phyloP scores from a whole-genome alignment of 306 rosid genomes.

The Argentina anserina region DNA sequence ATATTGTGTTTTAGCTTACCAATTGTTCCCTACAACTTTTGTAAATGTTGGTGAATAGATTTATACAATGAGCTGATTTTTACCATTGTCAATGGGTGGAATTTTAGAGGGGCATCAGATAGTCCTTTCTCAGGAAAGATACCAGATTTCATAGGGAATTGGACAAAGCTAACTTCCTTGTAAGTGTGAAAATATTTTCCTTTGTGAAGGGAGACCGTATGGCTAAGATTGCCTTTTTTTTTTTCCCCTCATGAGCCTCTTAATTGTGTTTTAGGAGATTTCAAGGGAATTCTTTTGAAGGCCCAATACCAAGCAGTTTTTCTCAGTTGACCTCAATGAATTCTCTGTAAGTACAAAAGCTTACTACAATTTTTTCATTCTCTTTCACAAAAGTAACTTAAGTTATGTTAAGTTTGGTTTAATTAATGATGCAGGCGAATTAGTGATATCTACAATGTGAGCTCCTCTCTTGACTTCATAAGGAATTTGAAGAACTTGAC shows the following conservation, averaged over 20 bases:
- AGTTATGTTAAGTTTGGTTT: not conserved
- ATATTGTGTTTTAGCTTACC: not conserved
- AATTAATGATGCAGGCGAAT: slow-evolving; percentile 20
- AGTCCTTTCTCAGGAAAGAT: slow-evolving; percentile 25
- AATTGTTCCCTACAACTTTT: too few relatives aligned
- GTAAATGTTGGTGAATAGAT: too few relatives aligned
- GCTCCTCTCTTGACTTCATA: slow-evolving; percentile 29
- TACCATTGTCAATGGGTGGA: not conserved
- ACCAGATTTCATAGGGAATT: slow-evolving; percentile 29
- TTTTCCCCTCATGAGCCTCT: not conserved
- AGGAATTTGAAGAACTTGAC: slow-evolving; percentile 15
- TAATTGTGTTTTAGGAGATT: slow-evolving; percentile 17
- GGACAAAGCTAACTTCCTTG: slow-evolving; percentile 19
- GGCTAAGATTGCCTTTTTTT: not conserved
- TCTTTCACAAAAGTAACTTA: not conserved
- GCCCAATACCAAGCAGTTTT: slow-evolving; percentile 34
- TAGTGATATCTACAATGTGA: slow-evolving; percentile 29
- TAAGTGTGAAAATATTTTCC: not conserved
- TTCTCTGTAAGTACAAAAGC: slow-evolving; percentile 17
- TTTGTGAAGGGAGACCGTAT: not conserved
- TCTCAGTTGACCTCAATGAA: slow-evolving; percentile 16
- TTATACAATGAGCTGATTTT: not conserved
- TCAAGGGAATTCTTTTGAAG: slow-evolving; percentile 31
- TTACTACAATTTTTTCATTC: not conserved
- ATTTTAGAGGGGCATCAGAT: slow-evolving; percentile 20